Conservation (phyloP, 2,329 filamentous ascomycete genomes). For the Neopestalotiopsis clavispora region DNA sequence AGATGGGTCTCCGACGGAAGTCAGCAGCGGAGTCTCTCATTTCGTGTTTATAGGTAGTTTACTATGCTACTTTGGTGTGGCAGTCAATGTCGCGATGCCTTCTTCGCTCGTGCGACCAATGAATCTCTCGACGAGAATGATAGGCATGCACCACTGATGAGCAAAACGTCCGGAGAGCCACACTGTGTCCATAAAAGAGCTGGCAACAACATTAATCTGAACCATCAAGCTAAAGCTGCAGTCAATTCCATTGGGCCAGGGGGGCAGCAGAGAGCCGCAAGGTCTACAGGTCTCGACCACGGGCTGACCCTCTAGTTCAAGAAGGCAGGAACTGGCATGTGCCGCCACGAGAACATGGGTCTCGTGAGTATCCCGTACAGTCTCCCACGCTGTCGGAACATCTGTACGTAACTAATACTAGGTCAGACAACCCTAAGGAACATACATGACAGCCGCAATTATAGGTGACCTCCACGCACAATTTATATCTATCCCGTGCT, state of each 20-base stretch:
- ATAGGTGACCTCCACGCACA: not conserved
- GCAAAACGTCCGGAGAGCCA: not conserved
- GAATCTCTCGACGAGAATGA: not conserved
- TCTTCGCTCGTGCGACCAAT: not conserved
- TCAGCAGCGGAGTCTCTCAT: not conserved
- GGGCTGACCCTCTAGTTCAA: constrained; percentile 6
- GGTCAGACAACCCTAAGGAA: not conserved
- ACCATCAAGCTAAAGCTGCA: not conserved
- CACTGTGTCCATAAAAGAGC: not conserved
- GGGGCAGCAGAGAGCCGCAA: constrained; percentile 2
- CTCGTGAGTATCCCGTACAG: not conserved
- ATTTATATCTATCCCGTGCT: constrained; percentile 1
- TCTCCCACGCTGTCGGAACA: constrained; percentile 3
- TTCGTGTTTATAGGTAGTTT: not conserved
- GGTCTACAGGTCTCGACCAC: not conserved
- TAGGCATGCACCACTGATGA: not conserved
- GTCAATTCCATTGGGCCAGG: constrained; percentile 1
- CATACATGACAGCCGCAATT: not conserved
- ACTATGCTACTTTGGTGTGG: not conserved
- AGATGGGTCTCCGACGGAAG: not conserved
- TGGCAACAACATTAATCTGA: not conserved
- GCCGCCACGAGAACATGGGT: not conserved
- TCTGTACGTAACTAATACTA: constrained; percentile 9
- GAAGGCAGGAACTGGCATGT: not conserved
- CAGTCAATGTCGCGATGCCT: not conserved